Conservation (phyloP, 164 flowering plant species). For the Vitis rotundifolia region DNA sequence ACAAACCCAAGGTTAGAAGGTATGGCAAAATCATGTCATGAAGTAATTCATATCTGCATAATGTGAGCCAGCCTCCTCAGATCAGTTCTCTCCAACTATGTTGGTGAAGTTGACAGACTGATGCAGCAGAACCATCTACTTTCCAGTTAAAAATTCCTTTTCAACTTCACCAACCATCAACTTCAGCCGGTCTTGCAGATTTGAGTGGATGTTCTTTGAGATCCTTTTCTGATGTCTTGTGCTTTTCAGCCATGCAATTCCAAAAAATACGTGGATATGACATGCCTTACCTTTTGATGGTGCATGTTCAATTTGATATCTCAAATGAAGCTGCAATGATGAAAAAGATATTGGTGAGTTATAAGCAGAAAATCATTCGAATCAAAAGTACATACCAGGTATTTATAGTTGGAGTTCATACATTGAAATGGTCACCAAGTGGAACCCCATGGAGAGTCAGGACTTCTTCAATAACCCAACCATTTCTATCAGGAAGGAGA, state of each 20-base stretch:
- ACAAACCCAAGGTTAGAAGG: too few relatives aligned
- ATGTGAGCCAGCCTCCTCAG: too few relatives aligned
- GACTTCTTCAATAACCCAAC: constrained; percentile 89
- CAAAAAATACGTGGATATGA: constrained; percentile 58
- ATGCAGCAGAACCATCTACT: constrained; percentile 6
- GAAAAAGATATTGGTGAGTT: neutral
- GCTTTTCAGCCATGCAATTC: constrained; percentile 86
- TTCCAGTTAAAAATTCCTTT: constrained; percentile 54
- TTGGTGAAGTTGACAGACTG: neutral
- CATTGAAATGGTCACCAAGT: constrained; percentile 83
- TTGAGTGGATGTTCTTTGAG: constrained; percentile 59
- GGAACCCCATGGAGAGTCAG: constrained; percentile 89
- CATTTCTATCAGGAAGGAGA: constrained; percentile 54
- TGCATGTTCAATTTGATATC: constrained; percentile 76
- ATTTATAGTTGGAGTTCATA: constrained; percentile 26
- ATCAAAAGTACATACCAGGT: neutral
- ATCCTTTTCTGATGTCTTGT: constrained; percentile 77
- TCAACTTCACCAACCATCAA: constrained; percentile 53
- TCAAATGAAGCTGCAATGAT: constrained; percentile 76
- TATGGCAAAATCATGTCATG: too few relatives aligned
- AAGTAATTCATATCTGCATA: neutral
- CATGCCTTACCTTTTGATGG: constrained; percentile 59
- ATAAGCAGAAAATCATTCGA: neutral
- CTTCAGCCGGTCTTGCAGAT: constrained; percentile 68
- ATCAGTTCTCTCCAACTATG: too few relatives aligned